Conservation (phyloP, 1,284 basidiomycete genomes). For the Papiliotrema fonsecae region DNA sequence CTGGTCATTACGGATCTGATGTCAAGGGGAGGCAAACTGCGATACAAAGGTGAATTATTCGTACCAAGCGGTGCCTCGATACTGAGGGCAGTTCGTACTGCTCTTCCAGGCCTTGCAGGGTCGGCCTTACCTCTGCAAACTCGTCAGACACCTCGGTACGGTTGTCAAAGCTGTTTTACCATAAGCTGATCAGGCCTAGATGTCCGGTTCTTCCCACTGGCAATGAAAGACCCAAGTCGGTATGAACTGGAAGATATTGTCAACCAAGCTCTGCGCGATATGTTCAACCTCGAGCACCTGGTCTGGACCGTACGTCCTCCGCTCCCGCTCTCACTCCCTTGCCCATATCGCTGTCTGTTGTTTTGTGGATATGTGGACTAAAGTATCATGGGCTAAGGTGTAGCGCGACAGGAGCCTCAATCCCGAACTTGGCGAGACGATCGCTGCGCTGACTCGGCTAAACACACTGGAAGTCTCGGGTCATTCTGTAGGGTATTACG, state of each 20-base stretch:
- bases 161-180: too few relatives aligned
- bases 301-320: slow-evolving; percentile 43
- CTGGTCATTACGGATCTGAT: slow-evolving; percentile 6
- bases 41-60: slow-evolving; percentile 17
- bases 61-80: too few relatives aligned
- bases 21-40: slow-evolving; percentile 37
- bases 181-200: slow-evolving; percentile 20
- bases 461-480: slow-evolving; percentile 41
- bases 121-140: slow-evolving; percentile 26
- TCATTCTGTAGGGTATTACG: slow-evolving; percentile 35
- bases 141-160: slow-evolving; percentile 37
- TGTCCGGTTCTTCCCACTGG: slow-evolving; percentile 43
- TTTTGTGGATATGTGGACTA: too few relatives aligned
- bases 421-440: slow-evolving; percentile 25
- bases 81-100: slow-evolving; percentile 24
- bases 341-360: too few relatives aligned
- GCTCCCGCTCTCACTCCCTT: too few relatives aligned
- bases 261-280: slow-evolving; percentile 22
- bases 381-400: too few relatives aligned
- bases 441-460: slow-evolving; percentile 24
- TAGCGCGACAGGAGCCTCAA: slow-evolving; percentile 43
- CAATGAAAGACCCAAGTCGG: slow-evolving; percentile 27
- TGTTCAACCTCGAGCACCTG: slow-evolving; percentile 35
- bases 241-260: slow-evolving; percentile 33
- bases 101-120: slow-evolving; percentile 35